Conservation (phyloP, 768 basidiomycete genomes). For the Pilatotrama ljubarskyi region DNA sequence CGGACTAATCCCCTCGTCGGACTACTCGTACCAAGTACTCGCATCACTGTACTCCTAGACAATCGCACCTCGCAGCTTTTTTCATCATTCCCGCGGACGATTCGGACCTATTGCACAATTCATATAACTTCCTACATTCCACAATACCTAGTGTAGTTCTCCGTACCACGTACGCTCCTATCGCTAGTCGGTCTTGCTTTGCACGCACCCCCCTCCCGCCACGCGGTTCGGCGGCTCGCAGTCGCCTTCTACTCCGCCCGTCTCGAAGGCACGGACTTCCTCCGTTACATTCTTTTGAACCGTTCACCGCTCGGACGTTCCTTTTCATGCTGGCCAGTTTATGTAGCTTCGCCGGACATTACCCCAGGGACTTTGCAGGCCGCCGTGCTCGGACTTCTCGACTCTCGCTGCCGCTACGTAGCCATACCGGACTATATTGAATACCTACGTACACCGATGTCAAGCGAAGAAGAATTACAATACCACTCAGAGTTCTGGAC, state of each 20-base stretch:
- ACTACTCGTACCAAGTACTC: conserved; percentile 8
- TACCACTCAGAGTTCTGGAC: not conserved
- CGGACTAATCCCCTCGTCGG: conserved; percentile 8
- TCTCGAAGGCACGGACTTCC: conserved; percentile 5
- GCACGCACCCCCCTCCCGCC: not conserved
- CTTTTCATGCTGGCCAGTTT: conserved; percentile 10
- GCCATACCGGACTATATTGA: conserved; percentile 9
- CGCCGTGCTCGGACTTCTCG: conserved; percentile 1
- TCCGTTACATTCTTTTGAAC: not conserved
- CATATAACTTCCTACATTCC: conserved; percentile 17
- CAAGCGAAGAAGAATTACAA: conserved; percentile 4
- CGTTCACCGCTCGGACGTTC: not conserved
- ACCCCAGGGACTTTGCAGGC: conserved; percentile 14
- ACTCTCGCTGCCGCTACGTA: conserved; percentile 6
- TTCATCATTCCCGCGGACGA: conserved; percentile 13
- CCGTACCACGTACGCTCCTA: conserved; percentile 17
- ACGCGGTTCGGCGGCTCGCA: conserved; percentile 1
- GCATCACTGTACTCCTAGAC: conserved; percentile 22
- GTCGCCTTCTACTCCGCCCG: not conserved
- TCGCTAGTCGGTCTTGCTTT: conserved; percentile 18
- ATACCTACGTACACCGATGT: conserved; percentile 6
- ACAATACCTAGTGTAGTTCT: conserved; percentile 17
- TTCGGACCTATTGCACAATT: conserved; percentile 19
- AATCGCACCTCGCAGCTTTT: conserved; percentile 18
- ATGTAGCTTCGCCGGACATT: conserved; percentile 11